Percentiles rank a stretch among this genome's conserved stretches.
Conservation (phyloP, 192 early-diverging fungal species). For the Entomortierella chlamydospora region DNA sequence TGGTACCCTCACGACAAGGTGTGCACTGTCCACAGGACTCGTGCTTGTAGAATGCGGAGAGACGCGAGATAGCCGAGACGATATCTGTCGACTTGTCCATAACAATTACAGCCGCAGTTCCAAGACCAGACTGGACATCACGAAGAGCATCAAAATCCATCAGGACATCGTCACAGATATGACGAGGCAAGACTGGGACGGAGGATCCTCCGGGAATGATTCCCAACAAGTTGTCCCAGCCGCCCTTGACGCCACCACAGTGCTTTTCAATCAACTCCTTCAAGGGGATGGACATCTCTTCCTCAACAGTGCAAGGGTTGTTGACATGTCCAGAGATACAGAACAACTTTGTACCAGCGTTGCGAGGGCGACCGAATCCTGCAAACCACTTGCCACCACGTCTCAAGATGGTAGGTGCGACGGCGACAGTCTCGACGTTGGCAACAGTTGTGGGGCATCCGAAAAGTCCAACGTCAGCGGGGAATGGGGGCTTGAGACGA, state of each 20-base stretch:
- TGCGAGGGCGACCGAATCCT: constrained; percentile 90
- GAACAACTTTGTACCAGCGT: constrained; percentile 96
- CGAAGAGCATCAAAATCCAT: constrained; percentile 99
- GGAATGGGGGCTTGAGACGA: constrained; percentile 98
- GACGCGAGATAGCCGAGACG: constrained; percentile 91
- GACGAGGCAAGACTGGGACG: constrained; percentile 88
- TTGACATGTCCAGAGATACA: constrained; percentile 99
- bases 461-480: constrained; percentile 97
- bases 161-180: constrained; percentile 89
- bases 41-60: constrained; percentile 96
- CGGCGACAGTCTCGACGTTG: constrained; percentile 99
- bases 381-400: constrained; percentile 96
- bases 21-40: constrained; percentile 99
- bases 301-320: constrained; percentile 97
- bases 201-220: constrained; percentile 98
- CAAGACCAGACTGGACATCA: constrained; percentile 87
- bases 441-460: constrained; percentile 99
- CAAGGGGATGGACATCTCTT: constrained; percentile 98
- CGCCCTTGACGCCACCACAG: constrained; percentile 96
- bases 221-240: constrained; percentile 98
- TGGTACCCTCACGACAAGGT: constrained; percentile 98
- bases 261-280: constrained; percentile 93
- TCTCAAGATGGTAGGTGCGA: constrained; percentile 89
- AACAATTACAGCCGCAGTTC: constrained; percentile 26
- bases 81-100: constrained; percentile 83